Percentiles rank a stretch among this genome's conserved stretches.
Evolutionary conservation across 1,139 yeast species (phyloP).

Genomic region (Kodamaea suecica): DNA sequence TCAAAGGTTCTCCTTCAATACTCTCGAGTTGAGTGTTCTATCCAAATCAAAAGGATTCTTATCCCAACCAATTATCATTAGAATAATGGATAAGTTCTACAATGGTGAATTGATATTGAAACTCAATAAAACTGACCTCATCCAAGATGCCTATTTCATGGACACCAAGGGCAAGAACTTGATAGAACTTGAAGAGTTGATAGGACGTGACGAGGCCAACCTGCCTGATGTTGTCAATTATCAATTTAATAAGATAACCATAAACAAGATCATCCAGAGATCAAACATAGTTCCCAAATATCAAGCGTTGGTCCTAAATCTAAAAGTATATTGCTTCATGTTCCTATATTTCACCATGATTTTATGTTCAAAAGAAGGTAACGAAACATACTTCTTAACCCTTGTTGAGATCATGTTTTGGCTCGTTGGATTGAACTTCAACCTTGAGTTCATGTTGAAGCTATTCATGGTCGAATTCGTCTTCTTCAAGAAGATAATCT

Average conservation of each 20-base stretch:
- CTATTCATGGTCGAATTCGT: slow-evolving; percentile 42
- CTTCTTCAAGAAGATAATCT: slow-evolving; percentile 36
- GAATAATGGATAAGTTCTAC: slow-evolving; percentile 52
- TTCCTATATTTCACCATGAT: slow-evolving; percentile 33
- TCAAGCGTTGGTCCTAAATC: slow-evolving; percentile 41
- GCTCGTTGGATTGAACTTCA: slow-evolving; percentile 35
- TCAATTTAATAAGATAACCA: slow-evolving; percentile 29
- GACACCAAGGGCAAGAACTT: slow-evolving; percentile 1
- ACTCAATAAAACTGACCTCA: slow-evolving; percentile 17
- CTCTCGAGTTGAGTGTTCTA: slow-evolving; percentile 53
- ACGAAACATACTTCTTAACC: slow-evolving; percentile 4
- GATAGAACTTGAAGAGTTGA: slow-evolving; percentile 10
- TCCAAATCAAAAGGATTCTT: slow-evolving; percentile 54
- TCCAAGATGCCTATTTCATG: slow-evolving; percentile 13
- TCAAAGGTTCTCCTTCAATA: slow-evolving; percentile 32
- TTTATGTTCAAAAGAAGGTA: slow-evolving; percentile 15
- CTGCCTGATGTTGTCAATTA: slow-evolving; percentile 35
- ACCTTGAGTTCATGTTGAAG: slow-evolving; percentile 38
- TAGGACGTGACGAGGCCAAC: slow-evolving; percentile 5
- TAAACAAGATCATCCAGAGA: slow-evolving; percentile 29
- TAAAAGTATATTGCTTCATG: slow-evolving; percentile 34
- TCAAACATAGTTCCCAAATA: slow-evolving; percentile 42
- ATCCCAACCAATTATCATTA: slow-evolving; percentile 54
- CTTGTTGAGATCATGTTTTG: slow-evolving; percentile 29
- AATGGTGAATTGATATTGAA: slow-evolving; percentile 45